Evolutionary conservation across 169 alveolate species (phyloP).

Genomic region (Plasmodium yoelii): DNA sequence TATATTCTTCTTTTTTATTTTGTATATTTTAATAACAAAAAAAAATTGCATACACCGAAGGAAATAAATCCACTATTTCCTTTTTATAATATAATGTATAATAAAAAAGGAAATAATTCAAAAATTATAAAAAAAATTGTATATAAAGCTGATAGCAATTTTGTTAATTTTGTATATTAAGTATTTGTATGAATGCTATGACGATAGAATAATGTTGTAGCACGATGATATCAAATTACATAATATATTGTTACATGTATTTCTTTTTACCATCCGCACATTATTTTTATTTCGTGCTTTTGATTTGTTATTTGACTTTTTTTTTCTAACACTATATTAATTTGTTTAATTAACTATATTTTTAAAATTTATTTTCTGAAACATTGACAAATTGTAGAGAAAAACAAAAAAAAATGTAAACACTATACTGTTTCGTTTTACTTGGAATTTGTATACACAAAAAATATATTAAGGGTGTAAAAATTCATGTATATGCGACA

Average conservation of each 20-base stretch:
- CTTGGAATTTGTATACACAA: no score
- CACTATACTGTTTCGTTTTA: no score
- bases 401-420: no score
- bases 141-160: slow-evolving; percentile 42
- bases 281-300: no score
- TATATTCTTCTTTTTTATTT: slow-evolving; percentile 54
- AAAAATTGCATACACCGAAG: slow-evolving; percentile 22
- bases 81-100: slow-evolving; percentile 4
- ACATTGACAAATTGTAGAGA: no score
- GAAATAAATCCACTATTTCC: slow-evolving; percentile 28
- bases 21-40: slow-evolving; percentile 38
- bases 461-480: no score
- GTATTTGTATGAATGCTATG: neutral
- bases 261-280: no score
- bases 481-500: no score
- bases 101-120: slow-evolving; percentile 7
- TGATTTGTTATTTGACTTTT: no score
- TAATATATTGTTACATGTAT: neutral
- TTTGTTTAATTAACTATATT: no score
- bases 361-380: no score
- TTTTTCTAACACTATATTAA: no score
- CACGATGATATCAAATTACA: neutral
- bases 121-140: slow-evolving; percentile 45
- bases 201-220: neutral
- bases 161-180: slow-evolving; percentile 65